Conservation (phyloP, 306 rosid species). For the Castanospermum australe region DNA sequence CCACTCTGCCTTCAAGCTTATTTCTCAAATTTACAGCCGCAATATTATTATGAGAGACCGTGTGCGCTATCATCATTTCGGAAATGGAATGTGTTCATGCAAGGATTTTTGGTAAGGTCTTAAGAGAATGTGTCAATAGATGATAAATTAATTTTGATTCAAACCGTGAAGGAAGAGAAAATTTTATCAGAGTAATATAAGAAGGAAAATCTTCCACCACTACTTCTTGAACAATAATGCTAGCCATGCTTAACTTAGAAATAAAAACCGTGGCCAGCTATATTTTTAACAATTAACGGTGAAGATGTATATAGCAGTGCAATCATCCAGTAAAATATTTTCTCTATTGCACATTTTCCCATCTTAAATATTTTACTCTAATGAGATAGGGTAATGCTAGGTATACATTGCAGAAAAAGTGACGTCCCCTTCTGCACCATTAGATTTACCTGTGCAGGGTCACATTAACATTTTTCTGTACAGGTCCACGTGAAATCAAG, state of each 20-base stretch:
- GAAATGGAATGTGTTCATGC: conserved; percentile 57
- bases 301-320: neutral
- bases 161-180: neutral
- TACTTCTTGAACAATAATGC: neutral
- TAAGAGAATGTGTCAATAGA: neutral
- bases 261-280: neutral
- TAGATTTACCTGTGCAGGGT: too few relatives aligned
- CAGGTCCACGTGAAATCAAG: too few relatives aligned
- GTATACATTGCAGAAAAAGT: neutral
- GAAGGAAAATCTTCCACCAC: neutral
- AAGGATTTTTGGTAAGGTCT: conserved; percentile 60
- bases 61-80: conserved; percentile 59
- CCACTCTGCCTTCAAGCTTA: conserved; percentile 54
- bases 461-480: too few relatives aligned
- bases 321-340: neutral
- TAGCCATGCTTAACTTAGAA: neutral
- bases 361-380: neutral
- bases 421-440: too few relatives aligned
- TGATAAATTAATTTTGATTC: neutral
- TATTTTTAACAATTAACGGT: neutral
- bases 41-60: conserved; percentile 59
- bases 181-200: neutral
- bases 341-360: neutral
- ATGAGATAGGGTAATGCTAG: neutral
- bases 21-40: conserved; percentile 44